These are phyloP conservation scores for Ustilago shanxiensis DNA, from an alignment of 1,284 basidiomycete species.

Conservation along the genomic window DNA sequence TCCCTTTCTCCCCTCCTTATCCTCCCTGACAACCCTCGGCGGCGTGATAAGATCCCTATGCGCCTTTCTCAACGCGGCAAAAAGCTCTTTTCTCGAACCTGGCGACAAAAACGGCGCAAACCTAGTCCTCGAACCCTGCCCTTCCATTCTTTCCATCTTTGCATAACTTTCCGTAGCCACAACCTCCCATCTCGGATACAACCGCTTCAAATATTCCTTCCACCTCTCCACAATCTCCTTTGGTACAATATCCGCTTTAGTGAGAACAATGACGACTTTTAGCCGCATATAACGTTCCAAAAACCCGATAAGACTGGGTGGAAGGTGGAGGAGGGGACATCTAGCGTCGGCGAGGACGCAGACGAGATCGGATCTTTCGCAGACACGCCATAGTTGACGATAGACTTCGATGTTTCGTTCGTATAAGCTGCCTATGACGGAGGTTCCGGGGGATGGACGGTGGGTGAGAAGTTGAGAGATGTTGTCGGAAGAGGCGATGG, in stretches of 20 bases:
- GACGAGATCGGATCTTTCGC: conserved; percentile 79
- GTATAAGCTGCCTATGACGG: conserved; percentile 75
- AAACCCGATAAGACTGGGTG: conserved; percentile 73
- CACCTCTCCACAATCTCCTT: conserved; percentile 44
- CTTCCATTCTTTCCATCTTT: conserved; percentile 47
- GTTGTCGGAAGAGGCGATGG: conserved; percentile 33
- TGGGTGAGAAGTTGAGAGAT: conserved; percentile 30
- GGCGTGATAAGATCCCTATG: conserved; percentile 80
- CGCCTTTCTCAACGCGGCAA: conserved; percentile 78
- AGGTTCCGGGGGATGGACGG: conserved; percentile 71
- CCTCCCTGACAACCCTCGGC: conserved; percentile 75
- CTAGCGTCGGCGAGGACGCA: conserved; percentile 87
- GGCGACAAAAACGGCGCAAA: conserved; percentile 50
- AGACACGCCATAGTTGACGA: conserved; percentile 61
- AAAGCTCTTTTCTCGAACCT: conserved; percentile 70
- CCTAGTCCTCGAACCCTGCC: conserved; percentile 50
- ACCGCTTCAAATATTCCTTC: conserved; percentile 39
- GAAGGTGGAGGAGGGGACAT: conserved; percentile 78
- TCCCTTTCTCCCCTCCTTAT: conserved; percentile 75
- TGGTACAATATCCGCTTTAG: conserved; percentile 58
- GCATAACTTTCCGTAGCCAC: conserved; percentile 57
- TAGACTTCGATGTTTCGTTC: conserved; percentile 62
- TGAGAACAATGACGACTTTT: conserved; percentile 71
- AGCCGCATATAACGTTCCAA: conserved; percentile 71
- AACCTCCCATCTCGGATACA: conserved; percentile 51